Percentiles rank a stretch among this genome's conserved stretches.
Conservation (phyloP, 208 protist species). For the Crithidia expoeki region DNA sequence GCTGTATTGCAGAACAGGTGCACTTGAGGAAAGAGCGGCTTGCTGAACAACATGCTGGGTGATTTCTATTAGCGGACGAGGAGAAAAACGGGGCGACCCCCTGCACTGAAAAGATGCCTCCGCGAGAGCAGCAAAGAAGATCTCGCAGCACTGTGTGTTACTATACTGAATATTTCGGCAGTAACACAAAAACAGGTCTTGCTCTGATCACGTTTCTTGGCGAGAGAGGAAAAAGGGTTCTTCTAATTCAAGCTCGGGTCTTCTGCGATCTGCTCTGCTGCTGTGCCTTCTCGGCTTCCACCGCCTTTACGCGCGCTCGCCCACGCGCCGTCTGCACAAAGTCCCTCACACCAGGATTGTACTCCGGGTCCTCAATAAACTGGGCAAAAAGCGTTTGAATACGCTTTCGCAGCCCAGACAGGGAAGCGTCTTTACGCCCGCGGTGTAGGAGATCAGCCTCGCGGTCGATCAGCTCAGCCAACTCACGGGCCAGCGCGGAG, state of each 20-base stretch:
- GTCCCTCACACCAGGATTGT: conserved; percentile 93
- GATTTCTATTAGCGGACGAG: too few species aligned
- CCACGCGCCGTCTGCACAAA: conserved; percentile 60
- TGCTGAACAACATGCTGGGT: too few species aligned
- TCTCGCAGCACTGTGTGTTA: too few species aligned
- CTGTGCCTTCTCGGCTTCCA: conserved; percentile 7
- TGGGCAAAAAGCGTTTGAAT: conserved; percentile 93
- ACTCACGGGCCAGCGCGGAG: conserved; percentile 78
- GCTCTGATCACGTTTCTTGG: too few species aligned
- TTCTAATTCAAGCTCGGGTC: not conserved
- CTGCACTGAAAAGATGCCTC: too few species aligned
- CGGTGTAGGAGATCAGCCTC: conserved; percentile 96
- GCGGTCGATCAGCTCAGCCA: conserved; percentile 96
- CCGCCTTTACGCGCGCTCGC: conserved; percentile 34
- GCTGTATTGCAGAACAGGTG: too few species aligned
- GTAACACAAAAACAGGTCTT: too few species aligned
- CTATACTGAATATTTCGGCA: too few species aligned
- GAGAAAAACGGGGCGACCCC: too few species aligned
- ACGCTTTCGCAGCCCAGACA: conserved; percentile 84
- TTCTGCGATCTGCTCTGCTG: conserved; percentile 2
- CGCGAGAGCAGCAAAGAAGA: too few species aligned
- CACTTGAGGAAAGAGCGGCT: too few species aligned
- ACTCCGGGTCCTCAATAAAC: conserved; percentile 95
- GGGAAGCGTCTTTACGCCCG: conserved; percentile 72
- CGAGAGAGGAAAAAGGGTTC: too few species aligned